A percentile compares a stretch with the other conserved stretches of the same genome.
Evolutionary conservation across 768 basidiomycete species (phyloP).

Genomic region (Cantharellus cinnabarinus): DNA sequence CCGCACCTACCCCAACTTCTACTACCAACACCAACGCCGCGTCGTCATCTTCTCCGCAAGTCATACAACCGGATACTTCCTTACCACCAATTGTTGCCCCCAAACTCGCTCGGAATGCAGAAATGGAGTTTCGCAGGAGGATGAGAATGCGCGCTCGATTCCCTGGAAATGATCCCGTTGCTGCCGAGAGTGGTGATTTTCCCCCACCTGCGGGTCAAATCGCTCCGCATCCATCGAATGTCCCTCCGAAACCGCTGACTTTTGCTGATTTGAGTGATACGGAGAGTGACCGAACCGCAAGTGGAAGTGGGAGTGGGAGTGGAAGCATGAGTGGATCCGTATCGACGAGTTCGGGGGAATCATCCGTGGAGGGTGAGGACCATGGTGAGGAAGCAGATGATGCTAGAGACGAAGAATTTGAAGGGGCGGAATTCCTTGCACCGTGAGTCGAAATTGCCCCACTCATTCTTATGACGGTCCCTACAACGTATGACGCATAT

Average conservation of each 20-base stretch:
- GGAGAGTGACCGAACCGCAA: slow-evolving; percentile 13
- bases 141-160: slow-evolving; percentile 36
- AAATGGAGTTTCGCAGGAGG: slow-evolving; percentile 60
- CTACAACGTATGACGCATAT: too few species aligned
- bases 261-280: too few species aligned
- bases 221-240: too few species aligned
- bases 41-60: neutral
- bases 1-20: slow-evolving; percentile 1
- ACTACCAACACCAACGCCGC: too few species aligned
- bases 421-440: slow-evolving; percentile 11
- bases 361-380: slow-evolving; percentile 6
- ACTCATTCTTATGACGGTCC: neutral
- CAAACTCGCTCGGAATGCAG: slow-evolving; percentile 37
- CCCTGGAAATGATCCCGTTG: neutral
- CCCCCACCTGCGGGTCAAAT: too few species aligned
- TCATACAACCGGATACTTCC: neutral
- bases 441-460: slow-evolving; percentile 1
- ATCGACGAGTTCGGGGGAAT: slow-evolving; percentile 5
- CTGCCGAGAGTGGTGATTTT: neutral
- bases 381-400: slow-evolving; percentile 5
- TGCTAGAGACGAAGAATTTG: slow-evolving; percentile 6
- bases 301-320: slow-evolving; percentile 8
- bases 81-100: neutral
- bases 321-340: too few species aligned
- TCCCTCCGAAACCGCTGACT: too few species aligned